Base-by-base conservation (phyloP, 2,329 filamentous ascomycete species). In the Thermothelomyces thermophilus region DNA sequence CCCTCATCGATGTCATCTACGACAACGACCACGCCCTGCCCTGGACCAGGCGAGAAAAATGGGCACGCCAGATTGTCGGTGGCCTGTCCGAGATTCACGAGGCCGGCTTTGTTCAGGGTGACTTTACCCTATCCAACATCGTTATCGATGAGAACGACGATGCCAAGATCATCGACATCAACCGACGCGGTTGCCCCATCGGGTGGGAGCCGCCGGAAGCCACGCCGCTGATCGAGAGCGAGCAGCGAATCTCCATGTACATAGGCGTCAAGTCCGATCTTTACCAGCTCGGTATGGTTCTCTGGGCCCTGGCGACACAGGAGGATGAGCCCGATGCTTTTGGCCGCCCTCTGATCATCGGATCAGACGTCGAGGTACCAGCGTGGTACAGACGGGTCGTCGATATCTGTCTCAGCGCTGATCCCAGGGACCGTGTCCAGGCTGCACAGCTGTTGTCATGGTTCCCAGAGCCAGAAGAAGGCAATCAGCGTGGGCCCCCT, bases 101-200 rank as follows among this genome's bases (percentile, higher is more conserved):
- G 66, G 84, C 88, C 19, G 93, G 93, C 4, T 97, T 95, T 65
- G 93, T 98, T 10, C 93, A 98, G 64, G 93, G 93, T 20, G 93
- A 98, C 64, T 96, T 98, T 58, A 98, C 93, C 0, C 75, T 98
- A 24, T 95, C 90, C 5, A 98, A 98, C 64, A 95, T 98, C 57
- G 93, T 98, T 54, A 86, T 98, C 61, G 89, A 97, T 65, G 76
- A 77, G 11, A 70, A 86, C 37, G 84, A 90, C 63, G 79, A 96
- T 62, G 93, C 91, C 8, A 91, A 94, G 62, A 97, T 98, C 58
- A 98, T 98, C 63, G 93, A 98, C 67, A 96, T 98, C 71, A 98
- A 98, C 70, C 80, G 93, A 48, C 79, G 93, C 60, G 93, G 93
- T n/a, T 98, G 93, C 62, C 93, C 93, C 0, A 87, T 97, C 4